Evolutionary conservation across 2,329 filamentous ascomycete genomes (phyloP).

Genomic region (Penicillium sp.): DNA sequence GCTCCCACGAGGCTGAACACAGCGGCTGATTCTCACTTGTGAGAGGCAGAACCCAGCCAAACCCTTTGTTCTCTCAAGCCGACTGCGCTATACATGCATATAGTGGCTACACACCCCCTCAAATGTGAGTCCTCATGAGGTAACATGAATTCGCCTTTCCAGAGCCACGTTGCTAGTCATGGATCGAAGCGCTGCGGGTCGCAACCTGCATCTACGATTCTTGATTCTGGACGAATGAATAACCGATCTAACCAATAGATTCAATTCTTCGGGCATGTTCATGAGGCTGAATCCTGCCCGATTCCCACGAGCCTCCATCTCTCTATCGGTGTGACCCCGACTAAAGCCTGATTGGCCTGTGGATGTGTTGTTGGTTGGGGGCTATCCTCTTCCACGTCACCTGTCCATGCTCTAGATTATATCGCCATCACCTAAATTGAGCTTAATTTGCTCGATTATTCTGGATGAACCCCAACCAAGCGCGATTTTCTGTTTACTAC

Average conservation of each 20-base stretch:
- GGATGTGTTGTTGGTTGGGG: neutral
- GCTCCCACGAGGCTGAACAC: neutral
- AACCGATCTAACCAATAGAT: neutral
- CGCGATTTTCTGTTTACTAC: neutral
- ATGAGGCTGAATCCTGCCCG: neutral
- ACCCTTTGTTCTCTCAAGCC: neutral
- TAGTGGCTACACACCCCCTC: neutral
- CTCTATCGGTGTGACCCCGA: neutral
- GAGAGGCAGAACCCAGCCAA: neutral
- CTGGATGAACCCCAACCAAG: neutral
- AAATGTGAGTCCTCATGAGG: neutral
- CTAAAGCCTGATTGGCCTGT: neutral
- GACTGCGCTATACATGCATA: neutral
- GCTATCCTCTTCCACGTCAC: neutral
- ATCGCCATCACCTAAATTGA: neutral
- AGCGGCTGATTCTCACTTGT: neutral
- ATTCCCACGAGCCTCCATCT: neutral
- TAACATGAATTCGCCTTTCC: neutral
- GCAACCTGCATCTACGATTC: neutral
- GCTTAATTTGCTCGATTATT: constrained; percentile 2
- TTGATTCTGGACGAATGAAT: neutral
- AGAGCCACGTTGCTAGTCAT: neutral
- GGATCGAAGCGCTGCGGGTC: neutral
- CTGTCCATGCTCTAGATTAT: neutral
- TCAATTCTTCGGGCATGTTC: neutral